Evolutionary conservation across 768 basidiomycete species (phyloP).

Genomic region (Antrodiella citrinella): DNA sequence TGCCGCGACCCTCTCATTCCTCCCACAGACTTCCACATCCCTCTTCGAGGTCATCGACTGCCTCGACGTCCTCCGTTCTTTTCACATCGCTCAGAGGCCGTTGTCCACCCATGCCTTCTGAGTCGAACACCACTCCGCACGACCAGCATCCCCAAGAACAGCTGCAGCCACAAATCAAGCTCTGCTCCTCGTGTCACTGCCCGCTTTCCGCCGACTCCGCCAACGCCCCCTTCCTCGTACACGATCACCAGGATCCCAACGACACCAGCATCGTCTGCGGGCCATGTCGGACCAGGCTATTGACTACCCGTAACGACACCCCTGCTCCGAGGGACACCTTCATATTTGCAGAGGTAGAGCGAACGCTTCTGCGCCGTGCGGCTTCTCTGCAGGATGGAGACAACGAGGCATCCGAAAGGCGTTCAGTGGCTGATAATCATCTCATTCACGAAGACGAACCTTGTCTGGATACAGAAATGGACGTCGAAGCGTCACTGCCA

Average conservation of each 20-base stretch:
- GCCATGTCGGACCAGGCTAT: conserved; percentile 36
- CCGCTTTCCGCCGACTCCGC: conserved; percentile 22
- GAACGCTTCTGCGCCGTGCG: conserved; percentile 21
- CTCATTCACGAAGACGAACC: conserved; percentile 8
- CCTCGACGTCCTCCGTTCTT: background rate
- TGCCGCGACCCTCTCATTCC: background rate
- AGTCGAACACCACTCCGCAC: background rate
- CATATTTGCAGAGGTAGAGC: conserved; percentile 23
- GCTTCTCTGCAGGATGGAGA: conserved; percentile 19
- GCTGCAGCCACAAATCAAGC: conserved; percentile 23
- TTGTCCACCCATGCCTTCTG: background rate
- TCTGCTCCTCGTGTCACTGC: conserved; percentile 25
- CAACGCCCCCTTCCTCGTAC: conserved; percentile 19
- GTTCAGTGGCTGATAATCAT: conserved; percentile 4
- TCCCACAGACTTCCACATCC: background rate
- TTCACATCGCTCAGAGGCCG: background rate
- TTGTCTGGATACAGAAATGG: conserved; percentile 26
- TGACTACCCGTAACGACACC: conserved; percentile 17
- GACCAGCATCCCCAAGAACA: conserved; percentile 1
- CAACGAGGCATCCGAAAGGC: conserved; percentile 25
- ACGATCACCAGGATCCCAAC: conserved; percentile 17
- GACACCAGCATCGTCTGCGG: conserved; percentile 34
- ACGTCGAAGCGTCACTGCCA: conserved; percentile 18
- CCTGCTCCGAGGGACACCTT: conserved; percentile 12
- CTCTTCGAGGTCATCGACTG: background rate